phyloP scores from a whole-genome alignment of 495 filamentous ascomycete genomes.

The Hypoxylon trugodes region DNA sequence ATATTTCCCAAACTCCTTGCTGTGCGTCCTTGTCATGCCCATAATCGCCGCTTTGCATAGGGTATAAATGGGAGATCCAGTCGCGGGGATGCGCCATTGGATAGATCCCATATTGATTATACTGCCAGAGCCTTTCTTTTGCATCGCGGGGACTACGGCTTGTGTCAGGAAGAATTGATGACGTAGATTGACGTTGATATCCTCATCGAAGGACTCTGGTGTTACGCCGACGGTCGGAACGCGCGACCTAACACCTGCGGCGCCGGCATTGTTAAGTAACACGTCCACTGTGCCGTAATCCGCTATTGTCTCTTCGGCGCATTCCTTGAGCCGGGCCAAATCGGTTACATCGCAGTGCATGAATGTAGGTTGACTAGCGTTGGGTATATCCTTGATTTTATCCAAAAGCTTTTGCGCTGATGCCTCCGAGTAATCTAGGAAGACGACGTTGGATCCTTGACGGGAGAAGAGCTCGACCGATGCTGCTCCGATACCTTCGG shows the following conservation, averaged over 20 bases:
- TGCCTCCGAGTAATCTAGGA: constrained; percentile 55
- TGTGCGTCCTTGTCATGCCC: constrained; percentile 64
- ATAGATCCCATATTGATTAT: constrained; percentile 67
- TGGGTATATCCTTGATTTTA: constrained; percentile 46
- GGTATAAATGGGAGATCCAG: constrained; percentile 57
- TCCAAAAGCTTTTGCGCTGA: constrained; percentile 50
- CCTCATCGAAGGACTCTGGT: constrained; percentile 38
- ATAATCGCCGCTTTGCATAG: constrained; percentile 66
- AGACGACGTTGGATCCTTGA: constrained; percentile 56
- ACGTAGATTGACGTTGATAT: constrained; percentile 45
- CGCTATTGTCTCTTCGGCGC: constrained; percentile 42
- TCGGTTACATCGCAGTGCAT: constrained; percentile 60
- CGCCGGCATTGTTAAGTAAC: constrained; percentile 53
- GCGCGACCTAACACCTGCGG: constrained; percentile 30
- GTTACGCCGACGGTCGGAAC: constrained; percentile 43
- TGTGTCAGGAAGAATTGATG: constrained; percentile 56
- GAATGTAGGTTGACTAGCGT: constrained; percentile 44
- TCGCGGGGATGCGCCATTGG: constrained; percentile 58
- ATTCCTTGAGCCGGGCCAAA: constrained; percentile 41
- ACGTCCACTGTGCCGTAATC: constrained; percentile 46
- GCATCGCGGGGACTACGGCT: constrained; percentile 54
- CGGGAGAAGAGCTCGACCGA: constrained; percentile 54
- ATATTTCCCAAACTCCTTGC: constrained; percentile 61
- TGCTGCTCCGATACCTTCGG: constrained; percentile 61
- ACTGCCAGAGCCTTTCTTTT: constrained; percentile 46